Base-by-base conservation (phyloP, 768 basidiomycete genomes). In the Amanita pseudoporphyria region DNA sequence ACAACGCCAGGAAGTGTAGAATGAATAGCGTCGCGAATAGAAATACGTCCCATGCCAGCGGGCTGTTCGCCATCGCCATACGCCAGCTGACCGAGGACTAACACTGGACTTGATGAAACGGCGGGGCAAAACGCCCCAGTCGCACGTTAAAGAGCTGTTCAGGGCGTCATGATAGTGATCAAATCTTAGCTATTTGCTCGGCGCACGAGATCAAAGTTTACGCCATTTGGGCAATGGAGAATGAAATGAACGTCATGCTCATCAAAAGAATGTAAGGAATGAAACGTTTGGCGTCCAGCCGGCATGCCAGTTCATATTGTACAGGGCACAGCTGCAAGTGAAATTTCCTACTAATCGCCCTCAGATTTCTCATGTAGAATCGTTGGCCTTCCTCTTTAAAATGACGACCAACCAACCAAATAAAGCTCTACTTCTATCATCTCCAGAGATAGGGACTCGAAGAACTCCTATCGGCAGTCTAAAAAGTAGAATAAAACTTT, bases 111-210 rank as follows among this genome's bases (percentile, higher is more conserved):
- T 45, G 44, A 35, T 45, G 44, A 47, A 47, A 37, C 24, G 36
- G 46, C 32, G 35, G 38, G 38, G 32, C 26, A 26, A 41, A 37
- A 24, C 26, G 32, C 45, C 18, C 21, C 16, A 43, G 40, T 35
- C 37, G 49, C 49, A 50, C 40, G 49, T 50, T 50, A 50, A 42
- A 50, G 49, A 43, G 32, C 40, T 28, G 40, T 50, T 50, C 49
- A 50, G 49, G 40, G 39, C 40, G 14, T 4, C 40, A 39, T 40
- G 38, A 48, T 22, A 48, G 5, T 48, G 37, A 48, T 48, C 47
- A 48, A 48, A 48, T 48, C 47, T 31, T 48, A 40, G 36, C 16
- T 28, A 22, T 39, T 48, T 48, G 35, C 46, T 39, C 24, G n/a
- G 24, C 47, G 22, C 47, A 48, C 36, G 22, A 40, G 47, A 48